phyloP scores from a whole-genome alignment of 129 eudicot species.

The Mikania micrantha region DNA sequence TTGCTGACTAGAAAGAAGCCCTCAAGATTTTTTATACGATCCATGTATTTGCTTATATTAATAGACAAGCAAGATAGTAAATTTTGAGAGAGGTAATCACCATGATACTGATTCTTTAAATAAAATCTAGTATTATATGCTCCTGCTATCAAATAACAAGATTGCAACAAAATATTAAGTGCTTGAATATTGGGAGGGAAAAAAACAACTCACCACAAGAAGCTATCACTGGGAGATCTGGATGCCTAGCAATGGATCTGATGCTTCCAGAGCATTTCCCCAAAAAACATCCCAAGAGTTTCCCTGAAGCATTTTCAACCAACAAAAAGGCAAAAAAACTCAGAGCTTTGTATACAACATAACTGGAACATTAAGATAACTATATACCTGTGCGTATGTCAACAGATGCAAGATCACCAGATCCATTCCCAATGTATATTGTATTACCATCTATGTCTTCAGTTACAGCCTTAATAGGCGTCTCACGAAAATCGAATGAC shows the following conservation, averaged over 20 bases:
- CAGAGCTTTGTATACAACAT: neutral
- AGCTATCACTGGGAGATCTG: constrained; percentile 82
- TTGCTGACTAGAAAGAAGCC: too few species aligned
- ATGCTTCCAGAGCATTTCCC: constrained; percentile 99
- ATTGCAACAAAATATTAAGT: neutral
- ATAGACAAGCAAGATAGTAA: neutral
- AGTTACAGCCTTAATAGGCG: constrained; percentile 75
- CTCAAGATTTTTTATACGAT: too few species aligned
- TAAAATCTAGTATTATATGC: neutral
- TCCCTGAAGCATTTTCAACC: constrained; percentile 43
- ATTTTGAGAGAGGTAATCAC: neutral
- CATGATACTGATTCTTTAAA: neutral
- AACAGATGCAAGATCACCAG: constrained; percentile 89
- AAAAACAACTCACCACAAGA: constrained; percentile 74
- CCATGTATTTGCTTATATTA: neutral
- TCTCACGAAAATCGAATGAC: constrained; percentile 83
- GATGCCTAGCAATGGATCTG: constrained; percentile 83
- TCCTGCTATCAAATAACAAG: neutral
- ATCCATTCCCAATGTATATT: constrained; percentile 78
- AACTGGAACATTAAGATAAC: neutral
- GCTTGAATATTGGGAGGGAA: too few species aligned
- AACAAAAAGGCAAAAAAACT: neutral
- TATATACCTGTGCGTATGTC: constrained; percentile 88
- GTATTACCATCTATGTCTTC: constrained; percentile 86
- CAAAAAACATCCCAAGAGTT: constrained; percentile 78